phyloP scores from a whole-genome alignment of 1,284 basidiomycete genomes.

The Sphagnurus paluster region DNA sequence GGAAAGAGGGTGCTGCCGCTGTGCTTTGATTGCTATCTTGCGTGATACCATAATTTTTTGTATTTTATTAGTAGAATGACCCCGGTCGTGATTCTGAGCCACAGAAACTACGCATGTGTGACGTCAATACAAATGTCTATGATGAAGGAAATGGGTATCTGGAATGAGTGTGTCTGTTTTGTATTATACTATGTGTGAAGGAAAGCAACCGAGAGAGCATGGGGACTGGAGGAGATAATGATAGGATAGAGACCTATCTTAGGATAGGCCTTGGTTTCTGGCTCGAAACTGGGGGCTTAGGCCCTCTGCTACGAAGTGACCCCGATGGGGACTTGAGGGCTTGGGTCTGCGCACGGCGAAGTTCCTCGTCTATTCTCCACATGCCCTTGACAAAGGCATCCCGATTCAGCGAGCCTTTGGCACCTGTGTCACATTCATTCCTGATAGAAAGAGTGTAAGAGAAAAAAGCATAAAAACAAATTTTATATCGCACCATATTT shows the following conservation, averaged over 20 bases:
- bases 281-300: slow-evolving; percentile 17
- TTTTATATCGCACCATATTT: slow-evolving; percentile 58
- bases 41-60: slow-evolving; percentile 18
- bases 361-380: slow-evolving; percentile 84
- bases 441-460: slow-evolving; percentile 31
- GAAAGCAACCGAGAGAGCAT: slow-evolving; percentile 1
- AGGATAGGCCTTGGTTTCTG: slow-evolving; percentile 28
- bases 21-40: slow-evolving; percentile 32
- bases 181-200: background rate
- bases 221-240: background rate
- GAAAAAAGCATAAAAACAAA: slow-evolving; percentile 2
- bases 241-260: slow-evolving; percentile 16
- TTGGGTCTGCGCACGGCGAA: slow-evolving; percentile 58
- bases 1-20: slow-evolving; percentile 53
- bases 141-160: slow-evolving; percentile 1
- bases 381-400: slow-evolving; percentile 74
- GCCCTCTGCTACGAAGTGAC: slow-evolving; percentile 20
- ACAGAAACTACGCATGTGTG: background rate
- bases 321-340: slow-evolving; percentile 34
- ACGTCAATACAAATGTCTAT: background rate
- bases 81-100: background rate
- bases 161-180: background rate
- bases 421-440: slow-evolving; percentile 64
- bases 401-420: slow-evolving; percentile 56
- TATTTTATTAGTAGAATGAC: slow-evolving; percentile 3